Evolutionary conservation across 345 rosid species (phyloP).

Genomic region (Isatis tinctoria): DNA sequence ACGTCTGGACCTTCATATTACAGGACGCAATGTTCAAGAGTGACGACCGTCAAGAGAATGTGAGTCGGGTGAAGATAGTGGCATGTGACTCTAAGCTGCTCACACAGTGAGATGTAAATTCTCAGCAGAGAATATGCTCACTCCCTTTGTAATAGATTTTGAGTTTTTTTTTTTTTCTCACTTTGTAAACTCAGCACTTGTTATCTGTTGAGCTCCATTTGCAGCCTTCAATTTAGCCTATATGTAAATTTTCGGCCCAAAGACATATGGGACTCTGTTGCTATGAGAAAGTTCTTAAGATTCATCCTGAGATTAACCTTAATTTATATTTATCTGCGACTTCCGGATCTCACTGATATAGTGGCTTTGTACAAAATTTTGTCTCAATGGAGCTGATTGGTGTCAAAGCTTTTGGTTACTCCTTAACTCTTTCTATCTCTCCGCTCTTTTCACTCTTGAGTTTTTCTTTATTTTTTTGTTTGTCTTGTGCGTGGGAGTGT

Average conservation of each 20-base stretch:
- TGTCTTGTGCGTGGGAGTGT: not conserved
- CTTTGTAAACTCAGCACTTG: constrained; percentile 29
- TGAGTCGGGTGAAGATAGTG: constrained; percentile 83
- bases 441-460: not conserved
- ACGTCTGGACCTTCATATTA: constrained; percentile 97
- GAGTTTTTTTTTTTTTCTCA: constrained; percentile 14
- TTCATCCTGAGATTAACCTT: not conserved
- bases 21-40: constrained; percentile 64
- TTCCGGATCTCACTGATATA: not conserved
- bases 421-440: not conserved
- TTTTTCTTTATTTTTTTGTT: not conserved
- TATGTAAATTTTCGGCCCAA: constrained; percentile 17
- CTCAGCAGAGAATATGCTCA: not conserved
- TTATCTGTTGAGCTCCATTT: constrained; percentile 23
- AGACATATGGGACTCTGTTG: constrained; percentile 15
- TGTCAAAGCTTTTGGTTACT: not conserved
- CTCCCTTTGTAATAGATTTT: constrained; percentile 28
- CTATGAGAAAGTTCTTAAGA: constrained; percentile 18
- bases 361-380: not conserved
- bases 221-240: constrained; percentile 32
- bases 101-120: constrained; percentile 44
- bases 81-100: constrained; percentile 98
- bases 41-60: constrained; percentile 62
- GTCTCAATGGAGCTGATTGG: not conserved
- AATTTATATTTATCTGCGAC: not conserved